Base-by-base conservation (phyloP, 805 yeast species). In the Saturnispora halmiae region DNA sequence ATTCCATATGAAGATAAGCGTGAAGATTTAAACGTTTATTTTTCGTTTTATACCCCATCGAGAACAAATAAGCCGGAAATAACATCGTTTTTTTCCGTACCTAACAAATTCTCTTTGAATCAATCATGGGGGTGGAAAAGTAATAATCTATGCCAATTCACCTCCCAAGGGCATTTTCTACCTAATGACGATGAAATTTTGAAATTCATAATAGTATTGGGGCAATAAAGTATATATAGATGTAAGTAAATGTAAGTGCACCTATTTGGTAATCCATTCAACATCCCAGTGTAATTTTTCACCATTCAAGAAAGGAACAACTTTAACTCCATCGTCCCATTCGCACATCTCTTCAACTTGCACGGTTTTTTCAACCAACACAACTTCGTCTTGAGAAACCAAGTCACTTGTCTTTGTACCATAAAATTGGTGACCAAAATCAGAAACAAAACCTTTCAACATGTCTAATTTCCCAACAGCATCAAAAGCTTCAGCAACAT, bases 261-360 rank as follows among this genome's bases (percentile, higher is more conserved):
- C 13, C 29, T 20, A 26, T 4, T 36, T 43, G 42, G 37, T 22
- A 32, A 68, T 59, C 96, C 96, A 88, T 60, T 80, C 82, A 4
- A 76, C 72, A 8, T 75, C 60, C 86, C 94, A 90, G 25, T 67
- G 54, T 37, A 90, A 68, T 42, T 67, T 70, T 40, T 81, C 77
- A 14, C 95, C 95, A 6, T 96, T 87, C 51, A 69, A 71, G 70
- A 90, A 90, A 7, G 96, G 97, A 14, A 86, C 90, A 26, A 82
- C 79, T 11, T 67, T 72, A 22, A 74, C 55, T 13, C 45, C 44
- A n/a, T 36, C 31, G 24, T 69, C 60, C 11, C 64, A 66, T 13
- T 66, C 65, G 35, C 80, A 63, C 1, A 67, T 51, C 29, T 77
- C 78, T 1, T 95, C 94, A 10, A 88, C 75, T 2, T 51, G 53